Percentiles rank a stretch among this genome's conserved stretches.
phyloP scores from a whole-genome alignment of 2,329 filamentous ascomycete species.

The Monosporascus sp. region DNA sequence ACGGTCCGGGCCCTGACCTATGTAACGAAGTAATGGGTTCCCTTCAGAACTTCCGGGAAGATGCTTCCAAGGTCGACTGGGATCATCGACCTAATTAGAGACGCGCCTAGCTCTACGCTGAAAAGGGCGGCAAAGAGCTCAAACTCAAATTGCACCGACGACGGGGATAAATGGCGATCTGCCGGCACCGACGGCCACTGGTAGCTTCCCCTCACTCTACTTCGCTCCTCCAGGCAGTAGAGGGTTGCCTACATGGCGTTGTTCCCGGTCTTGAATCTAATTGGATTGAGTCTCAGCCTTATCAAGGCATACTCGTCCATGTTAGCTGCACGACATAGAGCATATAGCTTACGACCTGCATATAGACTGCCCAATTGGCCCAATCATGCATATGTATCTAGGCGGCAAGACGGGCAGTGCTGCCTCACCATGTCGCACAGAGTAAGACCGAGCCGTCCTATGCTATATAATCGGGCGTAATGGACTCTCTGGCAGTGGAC shows the following conservation, averaged over 20 bases:
- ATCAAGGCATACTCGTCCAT: neutral
- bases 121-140: too few species aligned
- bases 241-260: neutral
- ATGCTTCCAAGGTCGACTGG: too few species aligned
- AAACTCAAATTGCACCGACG: neutral
- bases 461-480: conserved; percentile 1
- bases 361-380: neutral
- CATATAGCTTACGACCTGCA: neutral
- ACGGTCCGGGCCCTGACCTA: too few species aligned
- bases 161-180: neutral
- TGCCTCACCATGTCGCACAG: neutral
- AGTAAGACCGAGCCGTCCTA: neutral
- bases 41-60: too few species aligned
- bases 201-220: neutral
- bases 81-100: too few species aligned
- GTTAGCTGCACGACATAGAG: neutral
- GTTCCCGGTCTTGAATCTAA: neutral
- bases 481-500: conserved; percentile 1
- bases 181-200: neutral
- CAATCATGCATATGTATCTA: neutral
- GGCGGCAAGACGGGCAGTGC: conserved; percentile 5
- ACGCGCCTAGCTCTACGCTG: too few species aligned
- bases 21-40: too few species aligned
- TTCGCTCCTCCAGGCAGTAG: neutral
- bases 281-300: neutral